Evolutionary conservation across 768 basidiomycete species (phyloP).

Genomic region (Lactarius sp.): DNA sequence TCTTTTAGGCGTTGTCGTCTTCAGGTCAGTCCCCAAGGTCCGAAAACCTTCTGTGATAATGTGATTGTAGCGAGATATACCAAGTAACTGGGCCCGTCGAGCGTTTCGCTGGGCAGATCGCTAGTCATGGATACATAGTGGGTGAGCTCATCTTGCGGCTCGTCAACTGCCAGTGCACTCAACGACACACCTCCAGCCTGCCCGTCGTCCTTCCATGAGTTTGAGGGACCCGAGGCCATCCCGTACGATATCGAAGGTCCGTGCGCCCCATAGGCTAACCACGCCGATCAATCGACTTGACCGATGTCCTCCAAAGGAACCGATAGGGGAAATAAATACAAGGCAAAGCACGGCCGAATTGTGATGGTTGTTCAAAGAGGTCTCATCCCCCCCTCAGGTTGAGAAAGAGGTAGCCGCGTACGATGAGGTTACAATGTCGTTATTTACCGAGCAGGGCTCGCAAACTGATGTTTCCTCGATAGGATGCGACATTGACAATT

Average conservation of each 20-base stretch:
- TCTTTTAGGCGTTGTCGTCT: slow-evolving; percentile 68
- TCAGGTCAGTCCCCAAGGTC: slow-evolving; percentile 48
- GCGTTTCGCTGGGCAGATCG: slow-evolving; percentile 83
- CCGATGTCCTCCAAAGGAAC: slow-evolving; percentile 46
- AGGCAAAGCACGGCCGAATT: slow-evolving; percentile 40
- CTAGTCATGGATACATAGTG: slow-evolving; percentile 79
- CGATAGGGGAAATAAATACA: slow-evolving; percentile 89
- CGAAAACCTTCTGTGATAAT: neutral
- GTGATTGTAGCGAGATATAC: slow-evolving; percentile 74
- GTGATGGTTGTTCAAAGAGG: neutral
- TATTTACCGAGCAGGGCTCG: neutral
- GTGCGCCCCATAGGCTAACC: neutral
- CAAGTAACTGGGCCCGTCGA: slow-evolving; percentile 98
- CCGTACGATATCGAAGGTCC: slow-evolving; percentile 83
- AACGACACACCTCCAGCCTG: slow-evolving; percentile 46
- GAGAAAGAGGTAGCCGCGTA: slow-evolving; percentile 86
- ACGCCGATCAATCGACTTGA: neutral
- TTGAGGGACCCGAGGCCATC: slow-evolving; percentile 82
- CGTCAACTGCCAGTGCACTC: neutral
- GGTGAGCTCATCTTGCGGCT: slow-evolving; percentile 41
- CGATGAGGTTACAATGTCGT: slow-evolving; percentile 56
- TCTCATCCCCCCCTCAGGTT: slow-evolving; percentile 45
- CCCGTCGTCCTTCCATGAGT: slow-evolving; percentile 88
- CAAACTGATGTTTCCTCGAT: neutral
- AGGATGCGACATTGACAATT: slow-evolving; percentile 77